Evolutionary conservation across 352 stramenopile genomes (phyloP).

Genomic region (Globisporangium paroecandrum): DNA sequence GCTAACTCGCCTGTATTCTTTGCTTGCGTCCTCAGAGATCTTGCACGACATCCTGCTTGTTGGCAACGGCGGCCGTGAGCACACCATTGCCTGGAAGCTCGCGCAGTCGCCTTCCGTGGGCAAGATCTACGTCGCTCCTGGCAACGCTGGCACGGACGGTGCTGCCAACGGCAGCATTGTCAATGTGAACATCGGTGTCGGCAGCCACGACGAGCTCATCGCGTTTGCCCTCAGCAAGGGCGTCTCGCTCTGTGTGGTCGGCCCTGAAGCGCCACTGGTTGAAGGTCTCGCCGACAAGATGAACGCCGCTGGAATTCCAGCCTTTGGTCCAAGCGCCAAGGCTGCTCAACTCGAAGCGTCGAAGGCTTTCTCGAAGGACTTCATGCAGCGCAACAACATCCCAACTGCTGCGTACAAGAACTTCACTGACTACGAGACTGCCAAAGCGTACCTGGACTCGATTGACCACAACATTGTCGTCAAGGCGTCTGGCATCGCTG

Average conservation of each 20-base stretch:
- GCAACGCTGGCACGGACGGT: constrained; percentile 86
- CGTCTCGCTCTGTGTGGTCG: constrained; percentile 96
- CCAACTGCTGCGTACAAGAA: constrained; percentile 96
- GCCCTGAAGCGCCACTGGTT: constrained; percentile 96
- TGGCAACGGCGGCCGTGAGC: constrained; percentile 90
- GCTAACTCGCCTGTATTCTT: not conserved
- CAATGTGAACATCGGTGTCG: constrained; percentile 72
- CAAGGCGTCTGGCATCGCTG: constrained; percentile 99
- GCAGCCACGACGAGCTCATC: constrained; percentile 66
- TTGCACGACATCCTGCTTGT: constrained; percentile 91
- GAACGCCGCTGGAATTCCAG: constrained; percentile 87
- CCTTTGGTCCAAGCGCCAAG: constrained; percentile 95
- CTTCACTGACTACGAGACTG: constrained; percentile 93
- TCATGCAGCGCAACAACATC: constrained; percentile 97
- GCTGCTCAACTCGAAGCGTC: constrained; percentile 97
- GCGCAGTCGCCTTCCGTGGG: constrained; percentile 70
- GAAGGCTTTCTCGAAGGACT: constrained; percentile 99
- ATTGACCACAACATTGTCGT: constrained; percentile 96
- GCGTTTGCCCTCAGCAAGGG: constrained; percentile 84
- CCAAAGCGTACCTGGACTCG: constrained; percentile 91
- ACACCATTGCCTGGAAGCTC: constrained; percentile 94
- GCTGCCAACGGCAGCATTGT: constrained; percentile 42
- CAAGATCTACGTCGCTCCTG: constrained; percentile 87
- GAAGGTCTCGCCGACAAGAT: constrained; percentile 95
- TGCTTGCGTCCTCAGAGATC: constrained; percentile 21